Conservation (phyloP, 805 yeast species). For the Kazachstania psychrophila region DNA sequence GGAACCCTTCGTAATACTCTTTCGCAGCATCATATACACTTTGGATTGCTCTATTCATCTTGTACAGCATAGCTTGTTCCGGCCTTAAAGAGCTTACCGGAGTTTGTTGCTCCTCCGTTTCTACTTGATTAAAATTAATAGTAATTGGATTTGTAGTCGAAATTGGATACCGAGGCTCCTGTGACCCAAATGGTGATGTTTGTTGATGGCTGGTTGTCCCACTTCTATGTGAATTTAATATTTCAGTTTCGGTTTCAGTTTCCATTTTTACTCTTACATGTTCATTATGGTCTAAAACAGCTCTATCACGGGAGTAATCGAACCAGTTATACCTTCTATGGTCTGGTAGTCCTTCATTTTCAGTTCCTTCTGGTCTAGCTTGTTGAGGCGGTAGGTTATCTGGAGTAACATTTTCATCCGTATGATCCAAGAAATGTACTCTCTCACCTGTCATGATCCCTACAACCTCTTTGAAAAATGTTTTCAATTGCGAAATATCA, state of each 20-base stretch:
- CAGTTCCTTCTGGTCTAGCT: not conserved
- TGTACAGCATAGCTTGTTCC: conserved; percentile 11
- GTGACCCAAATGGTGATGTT: too few relatives aligned
- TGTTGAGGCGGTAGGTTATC: not conserved
- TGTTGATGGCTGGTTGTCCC: too few relatives aligned
- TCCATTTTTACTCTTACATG: not conserved
- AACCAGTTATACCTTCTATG: not conserved
- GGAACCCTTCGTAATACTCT: conserved; percentile 25
- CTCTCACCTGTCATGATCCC: conserved; percentile 23
- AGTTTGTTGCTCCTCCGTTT: conserved; percentile 1
- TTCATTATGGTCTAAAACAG: not conserved
- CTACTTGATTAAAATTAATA: too few relatives aligned
- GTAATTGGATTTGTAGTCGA: too few relatives aligned
- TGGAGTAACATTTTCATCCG: conserved; percentile 12
- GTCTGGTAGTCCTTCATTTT: too few relatives aligned
- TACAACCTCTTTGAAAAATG: conserved; percentile 20
- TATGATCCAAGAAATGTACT: conserved; percentile 16
- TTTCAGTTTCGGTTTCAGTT: too few relatives aligned
- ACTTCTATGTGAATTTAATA: too few relatives aligned
- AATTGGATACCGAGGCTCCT: too few relatives aligned
- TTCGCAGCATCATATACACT: conserved; percentile 22
- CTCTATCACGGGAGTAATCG: not conserved
- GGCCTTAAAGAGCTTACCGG: not conserved
- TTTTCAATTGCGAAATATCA: conserved; percentile 17
- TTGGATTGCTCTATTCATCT: conserved; percentile 19